Percentiles rank a stretch among this genome's conserved stretches.
Conservation (phyloP, 2,329 filamentous ascomycete genomes). For the Aspergillus sp. region DNA sequence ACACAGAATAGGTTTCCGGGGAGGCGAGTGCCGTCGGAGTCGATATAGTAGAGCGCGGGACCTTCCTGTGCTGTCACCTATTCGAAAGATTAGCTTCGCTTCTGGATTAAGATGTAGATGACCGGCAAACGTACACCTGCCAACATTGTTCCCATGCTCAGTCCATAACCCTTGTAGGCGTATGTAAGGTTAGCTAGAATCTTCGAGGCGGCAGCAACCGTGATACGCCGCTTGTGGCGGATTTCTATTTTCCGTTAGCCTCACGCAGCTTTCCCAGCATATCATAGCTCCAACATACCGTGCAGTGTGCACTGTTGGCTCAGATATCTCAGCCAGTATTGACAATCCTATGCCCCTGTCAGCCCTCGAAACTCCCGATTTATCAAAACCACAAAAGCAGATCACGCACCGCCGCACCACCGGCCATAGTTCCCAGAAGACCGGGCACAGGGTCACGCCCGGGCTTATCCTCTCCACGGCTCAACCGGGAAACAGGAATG, state of each 20-base stretch:
- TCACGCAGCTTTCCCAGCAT: background rate
- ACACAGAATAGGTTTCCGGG: slow-evolving; percentile 97
- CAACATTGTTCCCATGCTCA: slow-evolving; percentile 99
- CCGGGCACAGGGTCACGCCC: slow-evolving; percentile 40
- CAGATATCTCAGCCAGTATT: slow-evolving; percentile 99
- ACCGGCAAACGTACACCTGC: slow-evolving; percentile 76
- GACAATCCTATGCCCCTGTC: slow-evolving; percentile 72
- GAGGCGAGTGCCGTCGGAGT: slow-evolving; percentile 92
- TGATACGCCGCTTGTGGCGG: slow-evolving; percentile 98
- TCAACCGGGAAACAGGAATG: slow-evolving; percentile 60
- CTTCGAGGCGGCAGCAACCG: slow-evolving; percentile 94
- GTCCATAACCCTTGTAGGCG: slow-evolving; percentile 97
- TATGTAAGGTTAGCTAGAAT: slow-evolving; percentile 98
- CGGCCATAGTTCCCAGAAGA: slow-evolving; percentile 96
- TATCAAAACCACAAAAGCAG: background rate
- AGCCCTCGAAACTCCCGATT: slow-evolving; percentile 15
- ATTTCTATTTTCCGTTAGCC: slow-evolving; percentile 61
- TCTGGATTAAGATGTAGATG: background rate
- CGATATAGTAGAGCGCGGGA: slow-evolving; percentile 97
- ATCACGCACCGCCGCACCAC: slow-evolving; percentile 77
- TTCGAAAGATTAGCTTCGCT: background rate
- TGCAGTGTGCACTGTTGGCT: slow-evolving; percentile 99
- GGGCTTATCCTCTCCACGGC: slow-evolving; percentile 43
- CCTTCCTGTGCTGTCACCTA: slow-evolving; percentile 75
- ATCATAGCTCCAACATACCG: slow-evolving; percentile 47